These are phyloP conservation scores for Vinca minor DNA, from an alignment of 257 asterid species.

Conservation along the genomic window DNA sequence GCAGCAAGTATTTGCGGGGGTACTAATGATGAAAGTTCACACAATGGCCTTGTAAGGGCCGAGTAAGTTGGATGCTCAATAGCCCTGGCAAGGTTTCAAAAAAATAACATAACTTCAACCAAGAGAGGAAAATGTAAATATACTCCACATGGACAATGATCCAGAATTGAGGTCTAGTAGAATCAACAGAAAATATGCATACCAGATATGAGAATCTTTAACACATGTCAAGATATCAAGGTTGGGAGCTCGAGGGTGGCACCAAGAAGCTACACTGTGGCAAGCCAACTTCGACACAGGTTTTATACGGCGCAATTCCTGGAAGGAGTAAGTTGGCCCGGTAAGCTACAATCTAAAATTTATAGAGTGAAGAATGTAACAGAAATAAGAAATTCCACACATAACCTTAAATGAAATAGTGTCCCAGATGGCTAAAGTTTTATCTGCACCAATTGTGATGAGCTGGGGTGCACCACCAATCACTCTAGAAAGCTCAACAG, in stretches of 20 bases:
- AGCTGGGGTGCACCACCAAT: slow-evolving; percentile 91
- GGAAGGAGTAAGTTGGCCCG: slow-evolving; percentile 15
- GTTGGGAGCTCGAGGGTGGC: slow-evolving; percentile 99
- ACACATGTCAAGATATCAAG: slow-evolving; percentile 96
- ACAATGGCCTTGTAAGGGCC: slow-evolving; percentile 92
- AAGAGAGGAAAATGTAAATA: slow-evolving; percentile 15
- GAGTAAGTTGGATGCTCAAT: slow-evolving; percentile 98
- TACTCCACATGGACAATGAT: not conserved
- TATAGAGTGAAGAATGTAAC: slow-evolving; percentile 4
- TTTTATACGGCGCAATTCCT: slow-evolving; percentile 94
- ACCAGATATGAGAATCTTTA: slow-evolving; percentile 98
- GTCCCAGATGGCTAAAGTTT: slow-evolving; percentile 97
- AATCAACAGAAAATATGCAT: slow-evolving; percentile 20
- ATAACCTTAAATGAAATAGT: slow-evolving; percentile 84
- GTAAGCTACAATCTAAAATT: slow-evolving; percentile 1
- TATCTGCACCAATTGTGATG: slow-evolving; percentile 95
- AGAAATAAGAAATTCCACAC: slow-evolving; percentile 14
- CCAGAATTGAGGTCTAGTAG: not conserved
- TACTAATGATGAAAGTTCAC: slow-evolving; percentile 89
- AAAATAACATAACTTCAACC: slow-evolving; percentile 18
- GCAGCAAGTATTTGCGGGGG: slow-evolving; percentile 92
- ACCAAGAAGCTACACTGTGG: slow-evolving; percentile 99
- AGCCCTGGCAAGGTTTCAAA: slow-evolving; percentile 63
- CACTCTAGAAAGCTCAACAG: slow-evolving; percentile 91
- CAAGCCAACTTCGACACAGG: slow-evolving; percentile 95